Conservation (phyloP, 78 protist species). For the slime mould (Dictyostelium discoideum) region DNA sequence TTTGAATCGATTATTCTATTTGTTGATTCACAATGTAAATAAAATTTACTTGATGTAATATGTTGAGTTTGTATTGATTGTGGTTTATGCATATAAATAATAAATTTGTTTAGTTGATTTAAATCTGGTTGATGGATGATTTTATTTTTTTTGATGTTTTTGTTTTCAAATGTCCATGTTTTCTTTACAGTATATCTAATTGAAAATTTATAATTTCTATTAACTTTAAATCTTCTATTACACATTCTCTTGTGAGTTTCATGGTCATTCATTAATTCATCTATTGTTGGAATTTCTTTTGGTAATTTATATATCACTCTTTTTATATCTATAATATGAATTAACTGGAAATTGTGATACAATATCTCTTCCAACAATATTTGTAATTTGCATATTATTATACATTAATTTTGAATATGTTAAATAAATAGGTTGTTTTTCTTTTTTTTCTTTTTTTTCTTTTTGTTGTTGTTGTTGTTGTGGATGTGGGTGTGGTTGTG, state of each 20-base stretch:
- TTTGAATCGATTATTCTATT: neutral
- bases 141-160: no score
- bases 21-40: neutral
- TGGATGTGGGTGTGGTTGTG: neutral
- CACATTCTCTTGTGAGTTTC: constrained; percentile 9
- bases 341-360: neutral
- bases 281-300: neutral
- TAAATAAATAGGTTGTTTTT: neutral
- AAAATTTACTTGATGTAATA: neutral
- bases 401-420: neutral
- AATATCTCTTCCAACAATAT: neutral
- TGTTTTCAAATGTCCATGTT: neutral
- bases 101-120: neutral
- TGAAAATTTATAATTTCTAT: neutral
- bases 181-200: neutral
- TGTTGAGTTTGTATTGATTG: neutral
- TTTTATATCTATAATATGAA: neutral
- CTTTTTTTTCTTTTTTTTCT: neutral
- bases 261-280: neutral
- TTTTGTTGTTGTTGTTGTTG: neutral
- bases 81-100: neutral
- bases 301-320: neutral
- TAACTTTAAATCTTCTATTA: constrained; percentile 5
- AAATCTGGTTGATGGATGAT: neutral
- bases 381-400: neutral